Evolutionary conservation across 2,329 filamentous ascomycete species (phyloP).

Genomic region (Daldinia eschscholtzii): DNA sequence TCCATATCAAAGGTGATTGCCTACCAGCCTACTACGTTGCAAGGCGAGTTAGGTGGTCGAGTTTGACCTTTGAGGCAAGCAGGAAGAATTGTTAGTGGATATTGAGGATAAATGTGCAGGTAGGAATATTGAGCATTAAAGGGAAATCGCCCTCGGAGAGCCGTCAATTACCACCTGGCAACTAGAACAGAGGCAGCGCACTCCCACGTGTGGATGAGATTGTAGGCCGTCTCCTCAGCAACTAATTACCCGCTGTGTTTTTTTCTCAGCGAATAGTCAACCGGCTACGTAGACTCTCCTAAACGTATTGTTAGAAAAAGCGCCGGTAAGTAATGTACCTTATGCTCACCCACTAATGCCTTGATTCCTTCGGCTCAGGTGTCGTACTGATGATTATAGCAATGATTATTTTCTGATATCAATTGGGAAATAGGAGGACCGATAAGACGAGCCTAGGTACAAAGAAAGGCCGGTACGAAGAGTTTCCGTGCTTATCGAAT

Average conservation of each 20-base stretch:
- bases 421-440: conserved; percentile 11
- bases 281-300: background rate
- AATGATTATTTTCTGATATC: conserved; percentile 17
- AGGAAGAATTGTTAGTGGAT: conserved; percentile 11
- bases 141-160: background rate
- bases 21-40: background rate
- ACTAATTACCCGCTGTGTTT: conserved; percentile 6
- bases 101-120: conserved; percentile 10
- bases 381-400: conserved; percentile 5
- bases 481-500: conserved; percentile 13
- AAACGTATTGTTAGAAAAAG: conserved; percentile 2
- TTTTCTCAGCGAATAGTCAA: conserved; percentile 7
- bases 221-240: conserved; percentile 13
- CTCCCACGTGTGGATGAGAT: background rate
- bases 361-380: conserved; percentile 3
- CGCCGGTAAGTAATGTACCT: background rate
- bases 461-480: conserved; percentile 19
- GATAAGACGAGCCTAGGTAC: conserved; percentile 19
- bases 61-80: background rate
- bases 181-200: background rate
- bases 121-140: conserved; percentile 21
- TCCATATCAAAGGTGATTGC: conserved; percentile 47
- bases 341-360: background rate
- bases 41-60: background rate
- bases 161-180: background rate